Evolutionary conservation across 257 asterid genomes (phyloP).

Genomic region (Primulina eburnea): DNA sequence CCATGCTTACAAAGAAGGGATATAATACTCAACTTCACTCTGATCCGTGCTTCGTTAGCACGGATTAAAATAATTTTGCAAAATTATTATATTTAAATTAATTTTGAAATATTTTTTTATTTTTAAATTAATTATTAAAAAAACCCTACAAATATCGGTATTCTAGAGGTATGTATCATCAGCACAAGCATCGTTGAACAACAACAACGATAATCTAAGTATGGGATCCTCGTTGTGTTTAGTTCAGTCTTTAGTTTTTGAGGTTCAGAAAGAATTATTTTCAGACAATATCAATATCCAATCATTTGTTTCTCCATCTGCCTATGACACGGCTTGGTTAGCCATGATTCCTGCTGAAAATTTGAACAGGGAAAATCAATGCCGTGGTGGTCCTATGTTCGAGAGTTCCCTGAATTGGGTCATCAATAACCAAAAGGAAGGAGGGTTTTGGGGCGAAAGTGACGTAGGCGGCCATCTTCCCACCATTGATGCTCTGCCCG

Average conservation of each 20-base stretch:
- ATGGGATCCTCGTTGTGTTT: slow-evolving; percentile 38
- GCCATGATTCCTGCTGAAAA: slow-evolving; percentile 46
- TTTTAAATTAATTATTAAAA: too few relatives aligned
- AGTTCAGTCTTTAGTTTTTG: slow-evolving; percentile 33
- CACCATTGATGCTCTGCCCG: slow-evolving; percentile 46
- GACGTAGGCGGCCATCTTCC: slow-evolving; percentile 14
- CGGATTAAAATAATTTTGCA: too few relatives aligned
- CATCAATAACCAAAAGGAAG: slow-evolving; percentile 40
- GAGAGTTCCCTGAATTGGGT: slow-evolving; percentile 45
- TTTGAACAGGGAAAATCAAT: background rate
- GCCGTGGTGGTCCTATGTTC: slow-evolving; percentile 38
- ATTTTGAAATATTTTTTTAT: too few relatives aligned
- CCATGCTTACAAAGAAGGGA: too few relatives aligned
- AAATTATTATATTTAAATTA: too few relatives aligned
- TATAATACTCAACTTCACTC: too few relatives aligned
- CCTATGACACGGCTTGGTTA: slow-evolving; percentile 65
- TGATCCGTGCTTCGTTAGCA: too few relatives aligned
- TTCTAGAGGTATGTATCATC: background rate
- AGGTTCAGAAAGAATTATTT: slow-evolving; percentile 39
- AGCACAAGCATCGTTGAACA: background rate
- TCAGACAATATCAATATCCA: slow-evolving; percentile 9
- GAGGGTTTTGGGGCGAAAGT: slow-evolving; percentile 47
- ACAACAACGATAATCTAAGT: background rate
- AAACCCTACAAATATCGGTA: too few relatives aligned
- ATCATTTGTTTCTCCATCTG: slow-evolving; percentile 33